Conservation (phyloP, 1,284 basidiomycete genomes). For the Puccinia horiana region DNA sequence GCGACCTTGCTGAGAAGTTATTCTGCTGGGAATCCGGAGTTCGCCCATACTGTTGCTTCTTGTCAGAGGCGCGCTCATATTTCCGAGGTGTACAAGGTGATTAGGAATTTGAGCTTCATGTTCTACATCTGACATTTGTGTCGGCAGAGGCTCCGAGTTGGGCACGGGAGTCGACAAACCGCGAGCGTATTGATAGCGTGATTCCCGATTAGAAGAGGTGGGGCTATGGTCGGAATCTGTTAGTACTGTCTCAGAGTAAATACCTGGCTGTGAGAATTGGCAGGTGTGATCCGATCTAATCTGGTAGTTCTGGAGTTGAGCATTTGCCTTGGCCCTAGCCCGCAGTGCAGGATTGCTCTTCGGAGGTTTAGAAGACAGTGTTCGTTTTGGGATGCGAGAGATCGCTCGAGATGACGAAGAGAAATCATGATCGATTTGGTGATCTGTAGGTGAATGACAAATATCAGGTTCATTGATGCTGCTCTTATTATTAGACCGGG, state of each 20-base stretch:
- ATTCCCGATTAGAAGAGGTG: not conserved
- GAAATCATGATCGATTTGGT: slow-evolving; percentile 21
- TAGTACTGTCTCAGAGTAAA: not conserved
- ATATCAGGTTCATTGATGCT: slow-evolving; percentile 13
- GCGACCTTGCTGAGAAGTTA: slow-evolving; percentile 43
- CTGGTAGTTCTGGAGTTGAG: not conserved
- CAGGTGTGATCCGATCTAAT: not conserved
- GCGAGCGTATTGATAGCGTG: not conserved
- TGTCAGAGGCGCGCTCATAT: not conserved
- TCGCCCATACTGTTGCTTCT: slow-evolving; percentile 50
- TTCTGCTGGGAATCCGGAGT: slow-evolving; percentile 45
- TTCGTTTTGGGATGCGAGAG: not conserved
- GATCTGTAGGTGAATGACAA: not conserved
- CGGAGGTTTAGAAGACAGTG: slow-evolving; percentile 34
- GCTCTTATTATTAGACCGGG: slow-evolving; percentile 5
- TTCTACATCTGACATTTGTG: not conserved
- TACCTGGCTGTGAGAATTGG: not conserved
- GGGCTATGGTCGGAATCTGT: not conserved
- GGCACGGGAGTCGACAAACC: not conserved
- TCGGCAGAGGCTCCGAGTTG: slow-evolving; percentile 26
- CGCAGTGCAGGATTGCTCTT: slow-evolving; percentile 45
- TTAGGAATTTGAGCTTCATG: slow-evolving; percentile 8
- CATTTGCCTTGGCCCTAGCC: slow-evolving; percentile 17
- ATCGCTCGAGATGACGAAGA: not conserved
- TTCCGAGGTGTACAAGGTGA: slow-evolving; percentile 3